phyloP scores from a whole-genome alignment of 169 alveolate genomes.

The Eimeria sp. region DNA sequence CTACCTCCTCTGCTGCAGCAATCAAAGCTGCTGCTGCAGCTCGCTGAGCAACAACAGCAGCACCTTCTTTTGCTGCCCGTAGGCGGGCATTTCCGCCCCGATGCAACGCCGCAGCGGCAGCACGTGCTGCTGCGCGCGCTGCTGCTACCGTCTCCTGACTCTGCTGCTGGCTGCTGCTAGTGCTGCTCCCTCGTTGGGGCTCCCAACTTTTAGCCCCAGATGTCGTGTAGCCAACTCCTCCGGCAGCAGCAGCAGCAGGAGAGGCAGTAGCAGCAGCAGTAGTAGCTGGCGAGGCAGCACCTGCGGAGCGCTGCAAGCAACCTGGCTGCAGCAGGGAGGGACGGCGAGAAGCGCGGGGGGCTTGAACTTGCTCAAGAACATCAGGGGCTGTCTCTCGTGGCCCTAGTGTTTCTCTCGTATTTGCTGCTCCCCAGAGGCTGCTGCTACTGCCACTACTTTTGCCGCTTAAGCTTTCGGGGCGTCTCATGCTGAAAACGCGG shows the following conservation, averaged over 20 bases:
- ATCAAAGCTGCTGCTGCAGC: constrained; percentile 67
- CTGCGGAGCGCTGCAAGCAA: constrained; percentile 15
- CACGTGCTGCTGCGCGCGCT: constrained; percentile 57
- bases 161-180: constrained; percentile 71
- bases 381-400: background rate
- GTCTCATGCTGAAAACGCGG: constrained; percentile 29
- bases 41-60: constrained; percentile 62
- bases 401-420: background rate
- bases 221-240: background rate
- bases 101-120: constrained; percentile 6
- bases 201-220: background rate
- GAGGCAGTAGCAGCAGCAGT: constrained; percentile 39
- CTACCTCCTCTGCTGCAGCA: constrained; percentile 62
- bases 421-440: constrained; percentile 49
- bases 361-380: constrained; percentile 9
- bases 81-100: constrained; percentile 20
- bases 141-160: constrained; percentile 54
- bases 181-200: constrained; percentile 60
- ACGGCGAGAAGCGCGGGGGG: constrained; percentile 32
- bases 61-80: constrained; percentile 39
- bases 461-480: constrained; percentile 11
- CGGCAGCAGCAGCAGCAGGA: constrained; percentile 45
- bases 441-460: constrained; percentile 30
- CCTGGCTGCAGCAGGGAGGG: constrained; percentile 53
- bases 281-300: constrained; percentile 32